These are phyloP conservation scores for Psilocybe azurescens DNA, from an alignment of 768 basidiomycete genomes.

Conservation along the genomic window DNA sequence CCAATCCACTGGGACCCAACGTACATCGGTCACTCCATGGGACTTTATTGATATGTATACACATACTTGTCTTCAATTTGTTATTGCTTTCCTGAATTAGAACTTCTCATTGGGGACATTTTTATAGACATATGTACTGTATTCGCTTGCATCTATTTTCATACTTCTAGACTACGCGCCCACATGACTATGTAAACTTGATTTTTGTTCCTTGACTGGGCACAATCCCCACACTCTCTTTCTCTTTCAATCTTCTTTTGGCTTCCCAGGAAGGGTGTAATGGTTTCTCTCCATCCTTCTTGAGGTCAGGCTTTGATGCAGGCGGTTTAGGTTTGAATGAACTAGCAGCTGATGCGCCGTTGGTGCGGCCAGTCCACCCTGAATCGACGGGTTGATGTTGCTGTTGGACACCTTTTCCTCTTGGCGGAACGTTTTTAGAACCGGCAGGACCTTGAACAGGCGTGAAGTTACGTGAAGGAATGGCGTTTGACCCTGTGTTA, in stretches of 20 bases:
- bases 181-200: slow-evolving; percentile 47
- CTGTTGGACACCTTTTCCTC: slow-evolving; percentile 21
- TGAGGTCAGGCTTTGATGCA: slow-evolving; percentile 13
- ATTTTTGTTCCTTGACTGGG: slow-evolving; percentile 89
- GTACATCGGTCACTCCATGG: background rate
- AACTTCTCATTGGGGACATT: background rate
- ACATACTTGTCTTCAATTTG: background rate
- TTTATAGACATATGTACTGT: slow-evolving; percentile 5
- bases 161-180: slow-evolving; percentile 5
- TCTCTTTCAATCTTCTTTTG: slow-evolving; percentile 80
- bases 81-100: slow-evolving; percentile 9
- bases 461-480: slow-evolving; percentile 9
- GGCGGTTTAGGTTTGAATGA: slow-evolving; percentile 10
- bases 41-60: background rate
- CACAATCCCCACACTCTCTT: slow-evolving; percentile 61
- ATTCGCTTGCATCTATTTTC: background rate
- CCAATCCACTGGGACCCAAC: background rate
- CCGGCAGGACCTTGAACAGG: slow-evolving; percentile 17
- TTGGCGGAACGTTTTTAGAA: slow-evolving; percentile 3
- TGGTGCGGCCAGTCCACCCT: slow-evolving; percentile 32
- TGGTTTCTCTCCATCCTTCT: slow-evolving; percentile 38
- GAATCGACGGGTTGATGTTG: slow-evolving; percentile 28
- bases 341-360: slow-evolving; percentile 8
- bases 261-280: slow-evolving; percentile 98
- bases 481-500: slow-evolving; percentile 23